Evolutionary conservation across 1,284 basidiomycete genomes (phyloP).

Genomic region (Malassezia vespertilionis): DNA sequence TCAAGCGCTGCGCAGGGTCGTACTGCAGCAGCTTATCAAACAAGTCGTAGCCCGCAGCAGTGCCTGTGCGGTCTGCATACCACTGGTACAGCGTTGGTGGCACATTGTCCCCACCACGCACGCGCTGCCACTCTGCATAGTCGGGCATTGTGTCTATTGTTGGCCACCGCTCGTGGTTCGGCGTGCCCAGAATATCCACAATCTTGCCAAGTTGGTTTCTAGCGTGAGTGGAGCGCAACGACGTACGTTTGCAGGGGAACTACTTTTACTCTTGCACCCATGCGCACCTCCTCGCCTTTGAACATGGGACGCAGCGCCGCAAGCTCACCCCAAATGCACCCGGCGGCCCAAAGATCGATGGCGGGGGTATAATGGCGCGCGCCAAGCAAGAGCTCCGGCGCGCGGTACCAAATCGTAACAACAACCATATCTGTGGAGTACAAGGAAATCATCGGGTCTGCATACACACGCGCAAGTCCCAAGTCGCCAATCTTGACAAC

Average conservation of each 20-base stretch:
- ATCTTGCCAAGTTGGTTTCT: conserved; percentile 88
- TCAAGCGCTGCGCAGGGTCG: conserved; percentile 76
- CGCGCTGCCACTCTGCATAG: conserved; percentile 58
- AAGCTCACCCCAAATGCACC: conserved; percentile 91
- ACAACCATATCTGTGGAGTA: conserved; percentile 82
- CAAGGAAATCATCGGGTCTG: conserved; percentile 72
- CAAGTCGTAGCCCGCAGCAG: conserved; percentile 29
- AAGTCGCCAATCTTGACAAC: conserved; percentile 96
- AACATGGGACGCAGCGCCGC: conserved; percentile 88
- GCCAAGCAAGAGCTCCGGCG: conserved; percentile 84
- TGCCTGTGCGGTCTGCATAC: conserved; percentile 59
- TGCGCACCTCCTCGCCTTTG: conserved; percentile 96
- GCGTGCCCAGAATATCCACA: conserved; percentile 83
- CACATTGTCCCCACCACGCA: conserved; percentile 45
- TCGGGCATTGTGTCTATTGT: conserved; percentile 67
- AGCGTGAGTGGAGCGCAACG: conserved; percentile 18
- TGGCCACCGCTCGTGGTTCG: conserved; percentile 75
- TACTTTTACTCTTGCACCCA: conserved; percentile 54
- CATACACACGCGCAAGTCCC: conserved; percentile 77
- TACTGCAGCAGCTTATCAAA: conserved; percentile 53
- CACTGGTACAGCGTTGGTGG: conserved; percentile 62
- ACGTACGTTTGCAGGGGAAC: conserved; percentile 39
- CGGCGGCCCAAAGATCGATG: conserved; percentile 96
- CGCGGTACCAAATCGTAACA: conserved; percentile 98
- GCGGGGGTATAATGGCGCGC: conserved; percentile 94